Evolutionary conservation across 306 rosid species (phyloP), one percentile per base, ranked within the genome.

Genomic region (Trifolium dubium): DNA sequence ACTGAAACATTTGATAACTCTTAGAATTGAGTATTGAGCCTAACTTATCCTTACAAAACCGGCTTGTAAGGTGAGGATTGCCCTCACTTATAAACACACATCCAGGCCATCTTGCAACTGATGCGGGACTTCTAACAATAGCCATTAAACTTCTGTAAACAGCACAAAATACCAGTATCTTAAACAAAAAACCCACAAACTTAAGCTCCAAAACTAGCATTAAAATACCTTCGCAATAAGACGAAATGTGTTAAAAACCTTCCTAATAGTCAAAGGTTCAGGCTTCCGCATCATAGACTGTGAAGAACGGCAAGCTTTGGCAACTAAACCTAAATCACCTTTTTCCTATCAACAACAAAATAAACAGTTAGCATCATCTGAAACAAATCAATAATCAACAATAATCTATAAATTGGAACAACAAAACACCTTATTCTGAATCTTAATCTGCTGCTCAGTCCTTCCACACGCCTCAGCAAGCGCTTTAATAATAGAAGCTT

Each of bases 321-420:
- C 96, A 77, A 92, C 99, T 68, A 80, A 85, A 53, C 97, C 99
- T 78, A 94, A 80, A 75, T 94, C 97, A 74, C 99, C 96, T 73
- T 77, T 77, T 13, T 81, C 87, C 97, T 94, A 60, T 68, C 76
- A 67, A 63, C 15, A 63, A 51, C 15, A 47, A 69, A 34, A 31
- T 7, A 19, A 69, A 40, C 34, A 79, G 64, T 50, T 44, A 66
- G 15, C 12, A 70, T n/a, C 37, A 32, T 62, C 31, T n/a, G n/a
- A n/a, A n/a, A n/a, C 46, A 5, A 2, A n/a, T n/a, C n/a, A 29
- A 12, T 13, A 8, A 23, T 4, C 17, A 0, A 5, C 14, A 32
- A 67, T 28, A 41, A 44, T 14, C 3, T 51, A 8, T 6, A 34
- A 6, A 3, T 31, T 32, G 13, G 3, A 50, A 51, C n/a, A 67